Evolutionary conservation across 1,139 yeast genomes (phyloP).

Genomic region (Eremothecium sinecaudum): DNA sequence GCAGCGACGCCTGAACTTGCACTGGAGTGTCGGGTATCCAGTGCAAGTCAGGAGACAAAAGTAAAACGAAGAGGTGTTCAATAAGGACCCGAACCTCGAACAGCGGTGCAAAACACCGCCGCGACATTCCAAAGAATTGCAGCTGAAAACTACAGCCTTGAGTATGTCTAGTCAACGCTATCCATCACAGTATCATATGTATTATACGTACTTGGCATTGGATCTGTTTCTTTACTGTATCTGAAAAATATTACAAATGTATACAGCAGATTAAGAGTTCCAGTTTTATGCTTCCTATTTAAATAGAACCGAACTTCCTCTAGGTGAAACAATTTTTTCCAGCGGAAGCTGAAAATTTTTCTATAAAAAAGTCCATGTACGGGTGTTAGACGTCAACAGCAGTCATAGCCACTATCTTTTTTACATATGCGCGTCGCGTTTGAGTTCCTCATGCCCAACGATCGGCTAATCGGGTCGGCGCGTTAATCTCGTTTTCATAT

Average conservation of each 20-base stretch:
- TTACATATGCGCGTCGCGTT: no score
- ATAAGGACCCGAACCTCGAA: slow-evolving; percentile 70
- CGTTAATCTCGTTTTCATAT: slow-evolving; percentile 2
- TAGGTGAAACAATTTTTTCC: no score
- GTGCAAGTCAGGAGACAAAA: slow-evolving; percentile 37
- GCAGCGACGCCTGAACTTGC: slow-evolving; percentile 4
- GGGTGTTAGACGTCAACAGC: slow-evolving; percentile 9
- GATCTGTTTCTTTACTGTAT: slow-evolving; percentile 21
- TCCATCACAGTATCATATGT: neutral
- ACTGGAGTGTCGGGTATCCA: slow-evolving; percentile 88
- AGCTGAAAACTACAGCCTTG: no score
- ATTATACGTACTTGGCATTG: slow-evolving; percentile 50
- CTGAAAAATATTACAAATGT: no score
- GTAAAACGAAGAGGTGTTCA: no score
- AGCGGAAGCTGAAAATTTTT: neutral
- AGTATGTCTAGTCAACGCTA: slow-evolving; percentile 3
- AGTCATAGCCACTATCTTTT: no score
- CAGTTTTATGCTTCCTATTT: no score
- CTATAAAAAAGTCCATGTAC: neutral
- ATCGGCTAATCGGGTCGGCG: slow-evolving; percentile 1
- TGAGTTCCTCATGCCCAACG: no score
- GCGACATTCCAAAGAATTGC: no score
- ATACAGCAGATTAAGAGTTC: no score
- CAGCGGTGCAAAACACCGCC: no score
- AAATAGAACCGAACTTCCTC: no score